Evolutionary conservation across 768 basidiomycete genomes (phyloP), one percentile per base, ranked within the genome.

Genomic region (Podaxis rugospora): DNA sequence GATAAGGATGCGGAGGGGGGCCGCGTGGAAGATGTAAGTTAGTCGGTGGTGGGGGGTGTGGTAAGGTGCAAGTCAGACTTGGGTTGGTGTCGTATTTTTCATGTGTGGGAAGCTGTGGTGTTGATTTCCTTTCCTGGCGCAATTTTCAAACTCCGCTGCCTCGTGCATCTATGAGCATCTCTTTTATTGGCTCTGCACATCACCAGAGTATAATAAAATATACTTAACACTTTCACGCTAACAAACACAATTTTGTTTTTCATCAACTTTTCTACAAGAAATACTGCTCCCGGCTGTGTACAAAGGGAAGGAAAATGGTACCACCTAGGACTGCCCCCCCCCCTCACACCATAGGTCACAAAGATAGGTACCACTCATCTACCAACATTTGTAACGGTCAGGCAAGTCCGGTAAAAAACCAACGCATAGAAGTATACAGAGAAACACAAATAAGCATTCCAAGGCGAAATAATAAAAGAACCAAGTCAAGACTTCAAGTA

Each of bases 261-360:
- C 39, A n/a, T 14, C 16, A 18, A 3, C 42, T 44, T 18, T 40
- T 40, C 39, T n/a, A 44, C 42, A n/a, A 18, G 42, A 47, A 23
- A 35, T 7, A 36, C 42, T 44, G 42, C 18, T 44, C 16, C 42
- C 42, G 42, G 39, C 25, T n/a, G 35, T 54, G 23, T 16, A 37
- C 53, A 54, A 54, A 54, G 35, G 53, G 53, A 37, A 54, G 53
- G 10, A 54, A 54, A 54, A 36, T 40, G 13, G 18, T 54, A 54
- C 53, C 53, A 54, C 21, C 53, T 23, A 54, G 53, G 53, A 40
- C n/a, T 6, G 27, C 27, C 42, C 42, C 42, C 16, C 3, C 1
- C 42, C 14, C 16, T 4, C n/a, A 18, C 37, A 18, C 39, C 53
- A 4, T 14, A 47, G 32, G 54, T 46, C 40, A 23, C 42, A 28